Evolutionary conservation across 2,329 filamentous ascomycete genomes (phyloP).

Genomic region (Penicillium sp.): DNA sequence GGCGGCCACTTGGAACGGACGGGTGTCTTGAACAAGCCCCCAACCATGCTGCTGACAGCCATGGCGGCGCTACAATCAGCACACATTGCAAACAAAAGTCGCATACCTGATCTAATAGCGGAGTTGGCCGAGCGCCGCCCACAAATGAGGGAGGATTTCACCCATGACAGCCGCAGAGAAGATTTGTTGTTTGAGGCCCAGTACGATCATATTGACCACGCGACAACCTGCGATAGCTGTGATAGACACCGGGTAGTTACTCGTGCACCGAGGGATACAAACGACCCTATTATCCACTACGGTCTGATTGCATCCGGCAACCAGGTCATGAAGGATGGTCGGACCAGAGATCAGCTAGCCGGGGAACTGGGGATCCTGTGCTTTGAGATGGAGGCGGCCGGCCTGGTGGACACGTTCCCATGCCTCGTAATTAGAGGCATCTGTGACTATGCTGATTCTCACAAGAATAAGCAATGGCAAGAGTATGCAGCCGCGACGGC

Average conservation of each 20-base stretch:
- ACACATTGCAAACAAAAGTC: background rate
- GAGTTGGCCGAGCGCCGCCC: background rate
- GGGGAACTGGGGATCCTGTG: slow-evolving; percentile 9
- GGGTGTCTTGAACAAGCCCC: slow-evolving; percentile 8
- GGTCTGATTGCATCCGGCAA: slow-evolving; percentile 19
- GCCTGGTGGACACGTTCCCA: slow-evolving; percentile 16
- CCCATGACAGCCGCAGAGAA: background rate
- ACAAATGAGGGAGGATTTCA: background rate
- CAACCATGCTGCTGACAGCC: slow-evolving; percentile 4
- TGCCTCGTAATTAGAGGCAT: slow-evolving; percentile 17
- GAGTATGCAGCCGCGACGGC: slow-evolving; percentile 13
- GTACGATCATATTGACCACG: background rate
- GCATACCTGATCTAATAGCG: background rate
- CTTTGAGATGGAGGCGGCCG: slow-evolving; percentile 20
- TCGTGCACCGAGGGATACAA: background rate
- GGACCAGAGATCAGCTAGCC: background rate
- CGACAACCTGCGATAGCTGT: slow-evolving; percentile 1
- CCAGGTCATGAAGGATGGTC: slow-evolving; percentile 12
- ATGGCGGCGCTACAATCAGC: background rate
- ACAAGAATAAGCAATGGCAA: slow-evolving; percentile 20
- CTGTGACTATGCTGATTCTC: slow-evolving; percentile 20
- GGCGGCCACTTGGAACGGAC: slow-evolving; percentile 4
- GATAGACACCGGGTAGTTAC: background rate
- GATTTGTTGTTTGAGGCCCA: slow-evolving; percentile 3
- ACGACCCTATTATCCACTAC: slow-evolving; percentile 14